phyloP scores from a whole-genome alignment of 768 basidiomycete genomes.

The Lenzites betulinus region DNA sequence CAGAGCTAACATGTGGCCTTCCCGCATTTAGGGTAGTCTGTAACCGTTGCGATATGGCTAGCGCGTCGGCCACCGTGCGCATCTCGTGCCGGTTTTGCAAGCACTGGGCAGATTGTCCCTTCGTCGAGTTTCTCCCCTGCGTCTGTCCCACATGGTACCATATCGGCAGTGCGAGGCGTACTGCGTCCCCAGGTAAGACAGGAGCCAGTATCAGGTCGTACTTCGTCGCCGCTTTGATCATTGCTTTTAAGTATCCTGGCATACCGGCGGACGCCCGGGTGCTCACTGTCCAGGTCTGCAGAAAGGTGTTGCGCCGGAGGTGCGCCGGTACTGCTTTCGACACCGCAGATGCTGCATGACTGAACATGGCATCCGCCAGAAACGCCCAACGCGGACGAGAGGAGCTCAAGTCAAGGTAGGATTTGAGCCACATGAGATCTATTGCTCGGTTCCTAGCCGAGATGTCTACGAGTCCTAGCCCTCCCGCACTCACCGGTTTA shows the following conservation, averaged over 20 bases:
- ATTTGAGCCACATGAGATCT: slow-evolving; percentile 15
- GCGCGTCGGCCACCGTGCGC: not conserved
- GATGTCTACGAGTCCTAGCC: not conserved
- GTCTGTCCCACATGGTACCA: not conserved
- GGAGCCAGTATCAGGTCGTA: not conserved
- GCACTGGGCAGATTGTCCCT: too few relatives aligned
- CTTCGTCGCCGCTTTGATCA: not conserved
- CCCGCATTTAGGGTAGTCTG: not conserved
- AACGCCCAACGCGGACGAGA: slow-evolving; percentile 14
- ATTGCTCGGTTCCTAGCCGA: slow-evolving; percentile 17
- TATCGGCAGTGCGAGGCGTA: not conserved
- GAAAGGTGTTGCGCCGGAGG: not conserved
- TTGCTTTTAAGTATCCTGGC: not conserved
- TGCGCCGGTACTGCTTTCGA: too few relatives aligned
- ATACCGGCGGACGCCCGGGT: not conserved
- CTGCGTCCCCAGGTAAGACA: not conserved
- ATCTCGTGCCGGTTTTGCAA: not conserved
- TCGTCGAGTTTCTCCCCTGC: too few relatives aligned
- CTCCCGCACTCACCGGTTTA: not conserved
- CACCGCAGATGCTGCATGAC: not conserved
- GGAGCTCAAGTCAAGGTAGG: not conserved
- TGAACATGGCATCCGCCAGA: slow-evolving; percentile 12
- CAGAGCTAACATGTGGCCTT: not conserved
- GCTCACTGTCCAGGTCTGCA: slow-evolving; percentile 6
- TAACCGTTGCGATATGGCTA: not conserved